These are phyloP conservation scores for Cyberlindnera mrakii DNA, from an alignment of 805 yeast species.

Conservation along the genomic window DNA sequence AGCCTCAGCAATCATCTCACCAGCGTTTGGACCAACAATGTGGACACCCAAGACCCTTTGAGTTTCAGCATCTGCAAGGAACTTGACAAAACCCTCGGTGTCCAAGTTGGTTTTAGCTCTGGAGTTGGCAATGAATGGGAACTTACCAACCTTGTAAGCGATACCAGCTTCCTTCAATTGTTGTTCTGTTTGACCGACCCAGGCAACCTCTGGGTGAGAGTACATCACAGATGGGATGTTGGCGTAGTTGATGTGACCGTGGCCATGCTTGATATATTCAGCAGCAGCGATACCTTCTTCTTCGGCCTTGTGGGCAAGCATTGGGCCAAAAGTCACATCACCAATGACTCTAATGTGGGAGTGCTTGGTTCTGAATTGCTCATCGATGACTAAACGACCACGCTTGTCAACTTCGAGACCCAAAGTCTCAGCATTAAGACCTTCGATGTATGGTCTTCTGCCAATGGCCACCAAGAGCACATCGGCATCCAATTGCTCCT, in stretches of 20 bases:
- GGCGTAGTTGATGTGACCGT: constrained; percentile 97
- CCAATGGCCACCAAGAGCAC: constrained; percentile 96
- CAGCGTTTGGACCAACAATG: constrained; percentile 97
- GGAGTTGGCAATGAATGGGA: constrained; percentile 98
- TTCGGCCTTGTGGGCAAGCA: constrained; percentile 99
- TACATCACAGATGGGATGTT: constrained; percentile 99
- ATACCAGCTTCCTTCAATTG: constrained; percentile 90
- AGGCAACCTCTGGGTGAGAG: constrained; percentile 98
- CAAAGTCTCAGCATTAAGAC: constrained; percentile 79
- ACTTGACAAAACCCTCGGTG: constrained; percentile 95
- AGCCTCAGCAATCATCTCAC: constrained; percentile 99
- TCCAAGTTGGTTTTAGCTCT: constrained; percentile 98
- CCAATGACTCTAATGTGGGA: constrained; percentile 96
- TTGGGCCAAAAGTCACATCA: constrained; percentile 96
- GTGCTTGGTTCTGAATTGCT: constrained; percentile 85
- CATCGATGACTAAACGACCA: constrained; percentile 92
- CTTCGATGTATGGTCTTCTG: constrained; percentile 94
- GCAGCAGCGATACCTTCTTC: constrained; percentile 99
- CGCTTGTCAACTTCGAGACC: constrained; percentile 88
- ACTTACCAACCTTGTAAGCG: constrained; percentile 90
- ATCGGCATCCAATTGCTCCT: constrained; percentile 78
- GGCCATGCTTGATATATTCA: constrained; percentile 87
- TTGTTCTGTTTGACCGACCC: constrained; percentile 97
- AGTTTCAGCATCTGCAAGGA: constrained; percentile 93
- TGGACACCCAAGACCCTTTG: constrained; percentile 95